phyloP scores from a whole-genome alignment of 2,329 filamentous ascomycete genomes.

The Fusarium duplospermum region DNA sequence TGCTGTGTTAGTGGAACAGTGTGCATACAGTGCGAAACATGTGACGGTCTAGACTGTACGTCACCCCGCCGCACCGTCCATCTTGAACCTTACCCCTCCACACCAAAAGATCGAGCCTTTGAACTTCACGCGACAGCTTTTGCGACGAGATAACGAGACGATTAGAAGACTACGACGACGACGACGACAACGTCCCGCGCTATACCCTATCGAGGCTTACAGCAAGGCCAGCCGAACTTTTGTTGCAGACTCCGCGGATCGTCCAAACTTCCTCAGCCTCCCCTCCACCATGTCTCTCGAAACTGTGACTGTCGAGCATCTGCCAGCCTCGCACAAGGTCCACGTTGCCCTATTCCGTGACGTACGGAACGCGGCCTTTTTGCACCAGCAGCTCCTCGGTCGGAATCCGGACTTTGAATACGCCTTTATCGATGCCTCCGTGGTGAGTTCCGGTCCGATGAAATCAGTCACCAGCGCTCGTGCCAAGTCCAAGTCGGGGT shows the following conservation, averaged over 20 bases:
- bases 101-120: slow-evolving; percentile 32
- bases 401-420: slow-evolving; percentile 91
- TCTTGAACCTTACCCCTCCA: slow-evolving; percentile 40
- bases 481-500: slow-evolving; percentile 5
- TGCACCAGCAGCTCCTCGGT: slow-evolving; percentile 85
- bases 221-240: slow-evolving; percentile 12
- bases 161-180: slow-evolving; percentile 2
- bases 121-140: slow-evolving; percentile 10
- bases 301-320: slow-evolving; percentile 78
- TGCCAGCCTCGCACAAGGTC: slow-evolving; percentile 74
- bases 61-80: slow-evolving; percentile 24
- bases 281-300: slow-evolving; percentile 65
- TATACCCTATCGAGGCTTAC: slow-evolving; percentile 6
- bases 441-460: slow-evolving; percentile 62
- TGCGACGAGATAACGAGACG: slow-evolving; percentile 1
- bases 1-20: slow-evolving; percentile 13
- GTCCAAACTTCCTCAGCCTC: slow-evolving; percentile 11
- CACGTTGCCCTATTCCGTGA: slow-evolving; percentile 81
- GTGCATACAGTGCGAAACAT: slow-evolving; percentile 30
- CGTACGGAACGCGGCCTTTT: slow-evolving; percentile 80
- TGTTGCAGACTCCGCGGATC: background rate
- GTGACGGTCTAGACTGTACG: slow-evolving; percentile 18
- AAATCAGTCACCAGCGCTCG: background rate
- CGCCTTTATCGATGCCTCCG: slow-evolving; percentile 88
- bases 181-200: slow-evolving; percentile 8